Evolutionary conservation across 176 grass and related monocot genomes (phyloP).

Genomic region (Rhynchospora pubera): DNA sequence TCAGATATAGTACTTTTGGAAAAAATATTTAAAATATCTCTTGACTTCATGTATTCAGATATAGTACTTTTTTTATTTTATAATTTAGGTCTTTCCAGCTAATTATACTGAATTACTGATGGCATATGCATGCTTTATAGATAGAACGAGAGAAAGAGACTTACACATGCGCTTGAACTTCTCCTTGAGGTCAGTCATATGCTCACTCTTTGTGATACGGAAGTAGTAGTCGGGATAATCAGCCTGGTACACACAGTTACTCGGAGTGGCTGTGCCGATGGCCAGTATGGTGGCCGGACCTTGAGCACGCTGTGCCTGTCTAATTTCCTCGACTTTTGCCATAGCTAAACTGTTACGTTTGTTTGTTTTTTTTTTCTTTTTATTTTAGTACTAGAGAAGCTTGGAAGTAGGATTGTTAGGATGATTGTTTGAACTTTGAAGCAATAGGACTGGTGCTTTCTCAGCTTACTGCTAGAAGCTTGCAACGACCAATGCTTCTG

Average conservation of each 20-base stretch:
- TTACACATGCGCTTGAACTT: constrained; percentile 38
- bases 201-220: constrained; percentile 25
- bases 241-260: constrained; percentile 14
- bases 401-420: neutral
- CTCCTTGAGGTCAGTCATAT: constrained; percentile 20
- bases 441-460: neutral
- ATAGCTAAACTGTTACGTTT: neutral
- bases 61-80: no score
- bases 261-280: constrained; percentile 23
- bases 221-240: constrained; percentile 26
- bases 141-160: neutral
- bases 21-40: no score
- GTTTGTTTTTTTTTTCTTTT: no score
- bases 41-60: no score
- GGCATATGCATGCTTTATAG: no score
- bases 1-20: no score
- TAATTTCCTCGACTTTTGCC: constrained; percentile 23
- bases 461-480: neutral
- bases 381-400: neutral
- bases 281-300: constrained; percentile 22
- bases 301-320: constrained; percentile 21
- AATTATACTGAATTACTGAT: no score
- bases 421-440: neutral
- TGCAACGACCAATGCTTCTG: constrained; percentile 3
- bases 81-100: no score